Percentiles rank a stretch among this genome's conserved stretches.
Evolutionary conservation across 2,329 filamentous ascomycete genomes (phyloP).

Genomic region (Fonsecaea pedrosoi): DNA sequence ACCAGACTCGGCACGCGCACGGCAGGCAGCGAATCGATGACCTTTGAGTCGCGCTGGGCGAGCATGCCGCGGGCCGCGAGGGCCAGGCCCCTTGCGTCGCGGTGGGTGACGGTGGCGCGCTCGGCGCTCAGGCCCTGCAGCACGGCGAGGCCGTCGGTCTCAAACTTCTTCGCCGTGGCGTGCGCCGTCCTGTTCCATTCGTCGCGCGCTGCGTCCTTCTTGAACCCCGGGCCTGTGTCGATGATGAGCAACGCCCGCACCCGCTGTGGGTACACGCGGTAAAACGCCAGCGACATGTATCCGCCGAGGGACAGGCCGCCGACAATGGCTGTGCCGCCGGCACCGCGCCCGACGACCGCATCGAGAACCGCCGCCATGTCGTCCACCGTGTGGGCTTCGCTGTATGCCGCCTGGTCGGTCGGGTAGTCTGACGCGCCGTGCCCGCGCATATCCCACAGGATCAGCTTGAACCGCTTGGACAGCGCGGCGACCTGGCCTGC

Average conservation of each 20-base stretch:
- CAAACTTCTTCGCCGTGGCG: slow-evolving; percentile 24
- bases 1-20: slow-evolving; percentile 32
- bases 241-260: slow-evolving; percentile 33
- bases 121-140: slow-evolving; percentile 28
- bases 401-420: slow-evolving; percentile 22
- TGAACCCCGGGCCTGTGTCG: slow-evolving; percentile 36
- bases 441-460: slow-evolving; percentile 38
- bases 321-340: slow-evolving; percentile 16
- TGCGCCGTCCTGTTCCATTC: slow-evolving; percentile 35
- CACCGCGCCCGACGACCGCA: not conserved
- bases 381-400: slow-evolving; percentile 29
- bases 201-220: slow-evolving; percentile 29
- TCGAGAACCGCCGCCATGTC: slow-evolving; percentile 33
- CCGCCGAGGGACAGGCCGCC: slow-evolving; percentile 34
- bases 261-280: slow-evolving; percentile 21
- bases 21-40: slow-evolving; percentile 20
- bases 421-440: slow-evolving; percentile 32
- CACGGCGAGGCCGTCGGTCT: slow-evolving; percentile 20
- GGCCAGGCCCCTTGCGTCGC: slow-evolving; percentile 29
- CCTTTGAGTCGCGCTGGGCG: slow-evolving; percentile 26
- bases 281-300: slow-evolving; percentile 38
- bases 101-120: slow-evolving; percentile 24
- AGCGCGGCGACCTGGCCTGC: slow-evolving; percentile 26
- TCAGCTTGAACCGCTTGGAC: slow-evolving; percentile 27
- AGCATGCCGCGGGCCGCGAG: slow-evolving; percentile 35